Base-by-base conservation (phyloP, 1,284 basidiomycete genomes). In the Vanrija sp. region DNA sequence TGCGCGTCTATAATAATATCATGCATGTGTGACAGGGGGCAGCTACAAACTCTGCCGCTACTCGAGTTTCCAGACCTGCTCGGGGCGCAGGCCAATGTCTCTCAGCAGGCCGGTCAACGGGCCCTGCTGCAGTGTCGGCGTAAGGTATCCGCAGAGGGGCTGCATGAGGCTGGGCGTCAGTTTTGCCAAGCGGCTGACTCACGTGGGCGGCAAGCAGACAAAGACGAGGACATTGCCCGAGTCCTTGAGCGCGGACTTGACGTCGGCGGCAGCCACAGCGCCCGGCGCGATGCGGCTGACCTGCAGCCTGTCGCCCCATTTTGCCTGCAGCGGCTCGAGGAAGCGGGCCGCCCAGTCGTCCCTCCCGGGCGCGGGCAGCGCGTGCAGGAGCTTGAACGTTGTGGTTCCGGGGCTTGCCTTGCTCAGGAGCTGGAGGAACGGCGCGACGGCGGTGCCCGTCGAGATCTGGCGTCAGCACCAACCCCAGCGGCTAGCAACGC, bases 381-480 rank as follows among this genome's bases (percentile, higher is more conserved):
- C 61, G 38, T 72, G 74, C 16, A 69, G 49, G 38, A 75, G 63
- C 23, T 61, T 53, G 52, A 64, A 65, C 15, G 51, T 43, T 2
- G 64, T 62, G 15, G 43, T 10, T 15, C 28, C n/a, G 10, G 58
- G 6, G 6, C 58, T 60, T 16, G 69, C 51, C 48, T 69, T 74
- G 21, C 66, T 68, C 9, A 77, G 62, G 1, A 76, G 64, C 62
- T 77, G 75, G 7, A 77, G 65, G 58, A 77, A 76, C 6, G 75
- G 75, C 2, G 74, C 65, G 8, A 77, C 61, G 1, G 69, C 75
- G 29, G 75, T 77, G 19, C 75, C 75, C 8, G 73, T 75, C 6
- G 73, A 73, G 21, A 77, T 67, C 71, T 73, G 52, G 40, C 15
- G 21, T 23, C 16, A n/a, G 9, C 23, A 12, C 52, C 45, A 8